Evolutionary conservation across 129 eudicot species (phyloP).

Genomic region (Ambrosia artemisiifolia): DNA sequence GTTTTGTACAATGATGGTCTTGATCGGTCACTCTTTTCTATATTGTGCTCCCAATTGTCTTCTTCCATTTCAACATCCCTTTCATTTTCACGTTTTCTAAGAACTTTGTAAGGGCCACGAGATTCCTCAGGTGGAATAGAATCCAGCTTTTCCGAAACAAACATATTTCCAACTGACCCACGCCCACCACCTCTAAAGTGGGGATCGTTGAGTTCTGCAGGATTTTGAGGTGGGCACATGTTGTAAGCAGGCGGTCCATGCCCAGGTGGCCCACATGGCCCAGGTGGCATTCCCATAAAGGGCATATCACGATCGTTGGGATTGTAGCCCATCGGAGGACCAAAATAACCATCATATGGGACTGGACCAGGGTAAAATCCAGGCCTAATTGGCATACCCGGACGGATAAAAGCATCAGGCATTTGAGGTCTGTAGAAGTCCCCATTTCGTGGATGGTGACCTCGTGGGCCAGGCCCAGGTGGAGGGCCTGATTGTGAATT

Average conservation of each 20-base stretch:
- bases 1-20: conserved; percentile 34
- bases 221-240: conserved; percentile 54
- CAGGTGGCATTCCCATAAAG: conserved; percentile 76
- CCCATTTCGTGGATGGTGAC: conserved; percentile 76
- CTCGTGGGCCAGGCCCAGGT: conserved; percentile 67
- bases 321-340: conserved; percentile 92
- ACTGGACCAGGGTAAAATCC: conserved; percentile 84
- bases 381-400: conserved; percentile 84
- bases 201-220: conserved; percentile 45
- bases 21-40: conserved; percentile 41
- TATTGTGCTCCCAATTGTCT: conserved; percentile 26
- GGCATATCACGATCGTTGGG: conserved; percentile 70
- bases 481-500: conserved; percentile 68
- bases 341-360: conserved; percentile 80
- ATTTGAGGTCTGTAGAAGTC: conserved; percentile 71
- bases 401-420: conserved; percentile 72
- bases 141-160: conserved; percentile 48
- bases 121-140: conserved; percentile 45
- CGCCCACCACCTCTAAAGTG: conserved; percentile 55
- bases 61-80: conserved; percentile 46
- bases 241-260: conserved; percentile 34
- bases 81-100: conserved; percentile 48
- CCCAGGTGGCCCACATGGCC: conserved; percentile 1
- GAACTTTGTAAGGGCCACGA: conserved; percentile 52
- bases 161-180: conserved; percentile 40